A percentile compares a stretch with the other conserved stretches of the same genome.
Conservation (phyloP, 2,329 filamentous ascomycete genomes). For the Phoma sp. region DNA sequence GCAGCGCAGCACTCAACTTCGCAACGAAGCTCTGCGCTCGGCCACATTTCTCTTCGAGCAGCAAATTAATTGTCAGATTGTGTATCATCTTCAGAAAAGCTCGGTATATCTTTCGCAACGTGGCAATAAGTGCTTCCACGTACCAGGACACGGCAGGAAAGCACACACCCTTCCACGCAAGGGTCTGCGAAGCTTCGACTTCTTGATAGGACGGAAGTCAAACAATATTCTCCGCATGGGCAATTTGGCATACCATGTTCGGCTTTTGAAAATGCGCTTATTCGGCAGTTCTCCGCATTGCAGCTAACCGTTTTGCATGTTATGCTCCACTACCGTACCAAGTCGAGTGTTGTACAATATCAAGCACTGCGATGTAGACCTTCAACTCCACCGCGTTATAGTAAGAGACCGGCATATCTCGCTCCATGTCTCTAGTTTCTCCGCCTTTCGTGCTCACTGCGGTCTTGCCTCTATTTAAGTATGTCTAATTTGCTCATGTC, state of each 20-base stretch:
- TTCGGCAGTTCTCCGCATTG: neutral
- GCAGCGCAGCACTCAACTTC: no score
- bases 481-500: neutral
- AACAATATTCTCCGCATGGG: constrained; percentile 4
- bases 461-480: neutral
- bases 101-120: neutral
- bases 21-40: neutral
- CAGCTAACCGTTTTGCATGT: neutral
- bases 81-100: neutral
- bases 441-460: neutral
- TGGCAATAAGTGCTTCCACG: constrained; percentile 12
- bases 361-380: neutral
- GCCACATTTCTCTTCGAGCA: neutral
- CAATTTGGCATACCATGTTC: constrained; percentile 7
- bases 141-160: constrained; percentile 5
- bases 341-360: neutral
- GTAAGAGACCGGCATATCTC: neutral
- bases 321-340: neutral
- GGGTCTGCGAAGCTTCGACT: constrained; percentile 3
- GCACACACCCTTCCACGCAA: neutral
- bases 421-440: constrained; percentile 5
- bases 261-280: neutral
- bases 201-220: constrained; percentile 7
- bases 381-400: neutral
- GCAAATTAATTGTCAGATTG: neutral